These are phyloP conservation scores for Dioscorea cayenensis DNA, from an alignment of 116 monocot species.

Conservation along the genomic window DNA sequence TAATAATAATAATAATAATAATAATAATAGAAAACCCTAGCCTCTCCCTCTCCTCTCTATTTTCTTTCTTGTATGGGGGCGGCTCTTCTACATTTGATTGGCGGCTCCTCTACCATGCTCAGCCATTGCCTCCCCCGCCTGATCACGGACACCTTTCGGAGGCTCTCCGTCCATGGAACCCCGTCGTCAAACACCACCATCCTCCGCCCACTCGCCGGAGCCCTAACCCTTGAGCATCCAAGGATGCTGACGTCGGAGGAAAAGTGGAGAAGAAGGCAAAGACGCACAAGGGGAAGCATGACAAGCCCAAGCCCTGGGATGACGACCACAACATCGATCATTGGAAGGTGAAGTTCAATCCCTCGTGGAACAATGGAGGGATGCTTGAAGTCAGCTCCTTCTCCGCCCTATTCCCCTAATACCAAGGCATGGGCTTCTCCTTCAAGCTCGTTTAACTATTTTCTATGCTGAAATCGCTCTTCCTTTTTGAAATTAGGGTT, in stretches of 20 bases:
- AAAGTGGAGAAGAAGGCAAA: constrained; percentile 18
- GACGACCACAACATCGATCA: constrained; percentile 95
- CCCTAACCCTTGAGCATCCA: too few relatives aligned
- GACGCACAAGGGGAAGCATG: constrained; percentile 94
- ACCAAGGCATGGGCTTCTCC: constrained; percentile 40
- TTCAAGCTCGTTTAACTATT: background rate
- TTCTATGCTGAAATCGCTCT: background rate
- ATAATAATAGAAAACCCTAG: too few relatives aligned
- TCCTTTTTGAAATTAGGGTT: background rate
- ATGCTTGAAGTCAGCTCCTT: constrained; percentile 98
- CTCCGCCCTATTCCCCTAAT: constrained; percentile 87
- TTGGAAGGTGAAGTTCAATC: constrained; percentile 95
- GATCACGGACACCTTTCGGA: too few relatives aligned
- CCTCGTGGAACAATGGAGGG: constrained; percentile 83
- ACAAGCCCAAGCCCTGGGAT: constrained; percentile 99
- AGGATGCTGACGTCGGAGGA: background rate
- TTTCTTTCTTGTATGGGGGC: too few relatives aligned
- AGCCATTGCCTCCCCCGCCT: too few relatives aligned
- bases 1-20: too few relatives aligned
- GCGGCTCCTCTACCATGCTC: too few relatives aligned
- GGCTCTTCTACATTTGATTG: too few relatives aligned
- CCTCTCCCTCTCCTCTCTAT: too few relatives aligned
- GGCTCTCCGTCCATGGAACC: too few relatives aligned
- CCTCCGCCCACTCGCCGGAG: too few relatives aligned
- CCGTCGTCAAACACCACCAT: too few relatives aligned